Evolutionary conservation across 768 basidiomycete genomes (phyloP), one percentile per base, ranked within the genome.

Genomic region (Rhizopogon rudus): DNA sequence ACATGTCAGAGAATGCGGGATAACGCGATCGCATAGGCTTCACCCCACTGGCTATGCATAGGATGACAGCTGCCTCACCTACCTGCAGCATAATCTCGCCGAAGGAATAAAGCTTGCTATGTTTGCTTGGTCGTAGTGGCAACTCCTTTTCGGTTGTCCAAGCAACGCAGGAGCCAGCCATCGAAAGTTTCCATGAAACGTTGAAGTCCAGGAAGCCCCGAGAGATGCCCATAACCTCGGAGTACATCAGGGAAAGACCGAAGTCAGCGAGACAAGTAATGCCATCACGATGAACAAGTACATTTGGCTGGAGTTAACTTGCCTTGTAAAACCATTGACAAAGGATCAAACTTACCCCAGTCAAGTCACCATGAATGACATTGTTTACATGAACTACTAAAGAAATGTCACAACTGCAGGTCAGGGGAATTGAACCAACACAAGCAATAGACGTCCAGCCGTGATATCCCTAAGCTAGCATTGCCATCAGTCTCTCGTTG

Each of bases 101-200:
- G 54, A 74, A 75, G 0, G 77, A 77, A 8, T 70, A 79, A 10
- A 77, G 71, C 62, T 79, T 77, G 52, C 66, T 75, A 25, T 16
- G 61, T 13, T 16, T 14, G 14, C 5, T 40, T 40, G 39, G 39
- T 5, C 39, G 16, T 40, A 40, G 13, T 14, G 8, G 31, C 8
- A 25, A 10, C 9, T 25, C 51, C 17, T 45, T 22, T 3, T 13
- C 20, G 1, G 22, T 10, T 40, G 8, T 13, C 20, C 33, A 54
- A 72, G 76, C 1, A 77, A 61, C 17, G 68, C 59, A 0, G 74
- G 63, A 49, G 76, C 77, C 5, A 75, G 71, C 75, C 77, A 77
- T 0, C 77, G 71, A 25, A 76, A 69, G 16, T 16, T 20, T 20
- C 39, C 39, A n/a, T 40, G 74, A 71, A 71, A 40, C 1, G 76